phyloP scores from a whole-genome alignment of 768 basidiomycete species.

The Clitopilus passeckerianus region DNA sequence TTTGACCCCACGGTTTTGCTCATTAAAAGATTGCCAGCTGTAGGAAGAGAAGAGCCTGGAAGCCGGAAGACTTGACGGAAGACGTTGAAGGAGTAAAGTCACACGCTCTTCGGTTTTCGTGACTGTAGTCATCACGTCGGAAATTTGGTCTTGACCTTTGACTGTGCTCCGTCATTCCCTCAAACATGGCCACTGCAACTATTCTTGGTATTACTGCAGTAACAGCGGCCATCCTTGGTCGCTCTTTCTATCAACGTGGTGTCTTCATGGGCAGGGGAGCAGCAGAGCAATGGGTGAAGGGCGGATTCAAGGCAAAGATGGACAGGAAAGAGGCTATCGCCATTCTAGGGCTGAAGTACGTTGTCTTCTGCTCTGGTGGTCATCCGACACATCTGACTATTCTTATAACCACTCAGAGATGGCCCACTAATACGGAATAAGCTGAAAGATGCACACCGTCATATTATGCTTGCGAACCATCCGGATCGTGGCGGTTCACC shows the following conservation, averaged over 20 bases:
- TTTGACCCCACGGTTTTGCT: too few species aligned
- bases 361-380: slow-evolving; percentile 10
- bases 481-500: slow-evolving; percentile 99
- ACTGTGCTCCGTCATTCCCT: background rate
- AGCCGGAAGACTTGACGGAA: too few species aligned
- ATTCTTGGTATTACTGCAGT: slow-evolving; percentile 75
- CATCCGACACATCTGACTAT: too few species aligned
- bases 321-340: slow-evolving; percentile 90
- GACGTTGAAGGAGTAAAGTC: background rate
- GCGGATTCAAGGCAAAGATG: slow-evolving; percentile 96
- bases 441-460: slow-evolving; percentile 93
- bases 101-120: background rate
- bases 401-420: slow-evolving; percentile 49
- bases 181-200: slow-evolving; percentile 70
- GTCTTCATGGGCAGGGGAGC: slow-evolving; percentile 52
- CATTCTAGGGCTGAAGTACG: slow-evolving; percentile 90
- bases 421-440: slow-evolving; percentile 66
- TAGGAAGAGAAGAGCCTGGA: too few species aligned
- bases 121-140: background rate
- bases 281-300: slow-evolving; percentile 84
- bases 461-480: slow-evolving; percentile 98
- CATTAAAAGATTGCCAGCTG: too few species aligned
- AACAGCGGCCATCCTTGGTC: slow-evolving; percentile 69
- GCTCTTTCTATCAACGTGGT: slow-evolving; percentile 64
- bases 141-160: background rate